A percentile compares a stretch with the other conserved stretches of the same genome.
phyloP scores from a whole-genome alignment of 148 eudicot species.

The Fagopyrum homotropicum region DNA sequence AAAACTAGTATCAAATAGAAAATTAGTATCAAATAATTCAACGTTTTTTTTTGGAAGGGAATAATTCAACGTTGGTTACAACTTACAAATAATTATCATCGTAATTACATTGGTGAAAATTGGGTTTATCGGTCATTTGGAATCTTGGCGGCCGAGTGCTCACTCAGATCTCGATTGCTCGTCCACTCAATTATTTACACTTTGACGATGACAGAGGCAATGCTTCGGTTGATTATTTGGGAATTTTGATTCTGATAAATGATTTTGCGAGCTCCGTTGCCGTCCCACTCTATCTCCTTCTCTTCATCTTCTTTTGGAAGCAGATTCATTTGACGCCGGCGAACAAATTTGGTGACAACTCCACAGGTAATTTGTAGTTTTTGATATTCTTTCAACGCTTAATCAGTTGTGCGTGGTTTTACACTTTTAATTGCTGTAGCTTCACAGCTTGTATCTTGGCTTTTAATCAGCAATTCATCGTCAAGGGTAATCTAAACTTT shows the following conservation, averaged over 20 bases:
- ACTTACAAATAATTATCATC: too few species aligned
- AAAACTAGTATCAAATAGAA: too few species aligned
- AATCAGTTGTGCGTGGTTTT: background rate
- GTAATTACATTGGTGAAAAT: too few species aligned
- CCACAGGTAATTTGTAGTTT: background rate
- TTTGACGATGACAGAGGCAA: background rate
- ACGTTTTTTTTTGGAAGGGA: too few species aligned
- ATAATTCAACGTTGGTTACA: too few species aligned
- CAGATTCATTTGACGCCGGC: conserved; percentile 1
- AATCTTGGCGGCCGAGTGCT: background rate
- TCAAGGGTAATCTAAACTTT: background rate
- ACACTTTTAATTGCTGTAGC: background rate
- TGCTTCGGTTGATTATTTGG: background rate
- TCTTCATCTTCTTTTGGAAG: too few species aligned
- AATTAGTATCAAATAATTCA: too few species aligned
- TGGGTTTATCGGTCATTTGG: too few species aligned
- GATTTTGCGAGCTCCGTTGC: background rate
- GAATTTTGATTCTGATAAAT: background rate
- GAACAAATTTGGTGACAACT: background rate
- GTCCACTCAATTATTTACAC: background rate
- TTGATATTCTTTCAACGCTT: background rate
- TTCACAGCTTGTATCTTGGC: background rate
- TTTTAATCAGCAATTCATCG: background rate
- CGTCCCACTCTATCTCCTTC: too few species aligned
- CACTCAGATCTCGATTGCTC: background rate